phyloP scores from a whole-genome alignment of 768 basidiomycete species.

The Phlebiopsis gigantea region DNA sequence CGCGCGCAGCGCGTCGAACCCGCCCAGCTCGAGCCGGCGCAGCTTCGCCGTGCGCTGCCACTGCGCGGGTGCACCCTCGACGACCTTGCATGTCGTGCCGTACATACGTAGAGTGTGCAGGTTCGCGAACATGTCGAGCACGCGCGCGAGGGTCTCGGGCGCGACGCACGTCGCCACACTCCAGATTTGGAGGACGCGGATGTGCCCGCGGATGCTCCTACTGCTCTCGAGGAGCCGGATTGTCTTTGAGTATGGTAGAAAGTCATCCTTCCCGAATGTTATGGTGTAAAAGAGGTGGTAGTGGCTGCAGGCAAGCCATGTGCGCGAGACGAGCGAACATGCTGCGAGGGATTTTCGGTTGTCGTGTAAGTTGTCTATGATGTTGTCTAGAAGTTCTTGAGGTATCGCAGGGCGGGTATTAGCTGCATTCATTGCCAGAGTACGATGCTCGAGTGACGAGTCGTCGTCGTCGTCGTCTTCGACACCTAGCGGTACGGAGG shows the following conservation, averaged over 20 bases:
- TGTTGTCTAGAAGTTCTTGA: not conserved
- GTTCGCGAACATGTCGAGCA: not conserved
- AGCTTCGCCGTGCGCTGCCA: not conserved
- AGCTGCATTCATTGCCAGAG: not conserved
- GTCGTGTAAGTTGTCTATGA: constrained; percentile 1
- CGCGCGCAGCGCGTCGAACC: not conserved
- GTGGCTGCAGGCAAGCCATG: not conserved
- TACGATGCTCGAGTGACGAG: too few relatives aligned
- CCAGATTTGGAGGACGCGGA: not conserved
- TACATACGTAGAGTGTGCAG: not conserved
- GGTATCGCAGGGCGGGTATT: not conserved
- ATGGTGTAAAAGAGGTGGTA: not conserved
- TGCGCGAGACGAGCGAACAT: not conserved
- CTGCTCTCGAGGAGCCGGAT: not conserved
- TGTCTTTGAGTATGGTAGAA: not conserved
- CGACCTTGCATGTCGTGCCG: not conserved
- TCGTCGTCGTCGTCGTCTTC: too few relatives aligned
- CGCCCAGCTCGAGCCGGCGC: not conserved
- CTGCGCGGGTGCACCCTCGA: not conserved
- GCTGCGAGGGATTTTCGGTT: not conserved
- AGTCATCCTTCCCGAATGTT: not conserved
- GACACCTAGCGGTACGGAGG: too few relatives aligned
- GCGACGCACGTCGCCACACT: not conserved
- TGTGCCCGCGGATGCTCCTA: not conserved
- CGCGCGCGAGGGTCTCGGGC: not conserved